These are phyloP conservation scores for Stephanodiscus triporus DNA, from an alignment of 108 stramenopile genomes.

Conservation along the genomic window DNA sequence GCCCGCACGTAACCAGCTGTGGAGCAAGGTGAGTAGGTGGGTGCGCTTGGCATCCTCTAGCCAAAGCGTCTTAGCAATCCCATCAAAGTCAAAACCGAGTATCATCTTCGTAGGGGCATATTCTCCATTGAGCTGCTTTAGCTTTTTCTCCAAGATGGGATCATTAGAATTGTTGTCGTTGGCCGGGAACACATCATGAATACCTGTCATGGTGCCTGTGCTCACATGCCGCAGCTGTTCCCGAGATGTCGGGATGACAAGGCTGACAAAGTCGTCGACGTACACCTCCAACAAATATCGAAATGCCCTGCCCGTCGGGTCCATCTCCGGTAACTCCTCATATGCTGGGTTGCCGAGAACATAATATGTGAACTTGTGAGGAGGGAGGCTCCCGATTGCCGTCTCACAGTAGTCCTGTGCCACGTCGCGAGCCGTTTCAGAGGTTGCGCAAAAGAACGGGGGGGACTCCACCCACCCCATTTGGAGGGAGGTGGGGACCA, in stretches of 20 bases:
- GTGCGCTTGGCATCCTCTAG: no score
- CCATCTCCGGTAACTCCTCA: no score
- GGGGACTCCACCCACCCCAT: conserved; percentile 53
- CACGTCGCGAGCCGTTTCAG: conserved; percentile 47
- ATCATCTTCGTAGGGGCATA: no score
- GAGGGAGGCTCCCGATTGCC: not conserved
- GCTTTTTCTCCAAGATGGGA: conserved; percentile 50
- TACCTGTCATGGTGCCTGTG: conserved; percentile 15
- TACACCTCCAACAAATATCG: conserved; percentile 22
- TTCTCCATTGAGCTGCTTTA: conserved; percentile 36
- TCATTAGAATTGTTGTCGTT: conserved; percentile 14
- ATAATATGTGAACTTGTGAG: conserved; percentile 11
- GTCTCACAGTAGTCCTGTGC: conserved; percentile 29
- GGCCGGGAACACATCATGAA: conserved; percentile 26
- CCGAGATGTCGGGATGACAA: conserved; percentile 8
- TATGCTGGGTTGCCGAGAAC: no score
- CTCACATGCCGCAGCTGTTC: conserved; percentile 14
- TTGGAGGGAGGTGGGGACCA: conserved; percentile 40
- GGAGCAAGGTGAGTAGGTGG: no score
- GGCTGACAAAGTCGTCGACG: conserved; percentile 31
- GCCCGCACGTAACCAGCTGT: no score
- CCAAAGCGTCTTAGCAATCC: no score
- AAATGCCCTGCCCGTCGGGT: not conserved
- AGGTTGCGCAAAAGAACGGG: conserved; percentile 47
- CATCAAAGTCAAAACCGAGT: no score